Evolutionary conservation across 1,284 basidiomycete species (phyloP).

Genomic region (Rhizopogon parksii): DNA sequence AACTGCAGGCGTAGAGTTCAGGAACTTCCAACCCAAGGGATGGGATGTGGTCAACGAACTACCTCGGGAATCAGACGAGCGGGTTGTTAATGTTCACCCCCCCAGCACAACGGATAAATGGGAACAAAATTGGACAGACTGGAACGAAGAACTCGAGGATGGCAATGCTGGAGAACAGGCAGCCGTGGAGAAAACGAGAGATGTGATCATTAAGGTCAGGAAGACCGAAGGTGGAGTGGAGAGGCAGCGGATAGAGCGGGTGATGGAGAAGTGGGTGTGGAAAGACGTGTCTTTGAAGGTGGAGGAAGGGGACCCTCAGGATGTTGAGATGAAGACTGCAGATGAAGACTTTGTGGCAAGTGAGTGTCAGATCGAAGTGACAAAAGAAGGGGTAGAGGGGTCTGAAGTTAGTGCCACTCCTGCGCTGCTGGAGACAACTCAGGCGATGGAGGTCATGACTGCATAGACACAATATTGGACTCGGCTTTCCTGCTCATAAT

Average conservation of each 20-base stretch:
- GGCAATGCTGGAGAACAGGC: slow-evolving; percentile 35
- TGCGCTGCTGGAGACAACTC: background rate
- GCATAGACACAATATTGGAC: background rate
- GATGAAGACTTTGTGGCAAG: slow-evolving; percentile 8
- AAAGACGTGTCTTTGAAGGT: slow-evolving; percentile 12
- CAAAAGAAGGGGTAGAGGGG: slow-evolving; percentile 6
- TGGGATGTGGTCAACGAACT: slow-evolving; percentile 53
- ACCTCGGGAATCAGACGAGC: slow-evolving; percentile 35
- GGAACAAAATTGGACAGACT: slow-evolving; percentile 33
- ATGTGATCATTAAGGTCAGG: slow-evolving; percentile 54
- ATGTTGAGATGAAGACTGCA: slow-evolving; percentile 26
- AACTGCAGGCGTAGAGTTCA: slow-evolving; percentile 37
- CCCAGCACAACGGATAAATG: slow-evolving; percentile 30
- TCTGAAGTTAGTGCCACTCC: background rate
- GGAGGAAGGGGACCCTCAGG: slow-evolving; percentile 8
- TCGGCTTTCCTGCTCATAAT: background rate
- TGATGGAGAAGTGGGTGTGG: slow-evolving; percentile 65
- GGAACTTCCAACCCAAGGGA: slow-evolving; percentile 57
- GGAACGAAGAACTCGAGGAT: slow-evolving; percentile 25
- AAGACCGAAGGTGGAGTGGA: slow-evolving; percentile 51
- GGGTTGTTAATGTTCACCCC: slow-evolving; percentile 28
- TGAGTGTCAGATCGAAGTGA: slow-evolving; percentile 6
- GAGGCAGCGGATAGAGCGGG: slow-evolving; percentile 61
- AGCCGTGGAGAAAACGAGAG: slow-evolving; percentile 40
- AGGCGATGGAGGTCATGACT: background rate